phyloP scores from a whole-genome alignment of 306 rosid species.

The Vicia sativa region DNA sequence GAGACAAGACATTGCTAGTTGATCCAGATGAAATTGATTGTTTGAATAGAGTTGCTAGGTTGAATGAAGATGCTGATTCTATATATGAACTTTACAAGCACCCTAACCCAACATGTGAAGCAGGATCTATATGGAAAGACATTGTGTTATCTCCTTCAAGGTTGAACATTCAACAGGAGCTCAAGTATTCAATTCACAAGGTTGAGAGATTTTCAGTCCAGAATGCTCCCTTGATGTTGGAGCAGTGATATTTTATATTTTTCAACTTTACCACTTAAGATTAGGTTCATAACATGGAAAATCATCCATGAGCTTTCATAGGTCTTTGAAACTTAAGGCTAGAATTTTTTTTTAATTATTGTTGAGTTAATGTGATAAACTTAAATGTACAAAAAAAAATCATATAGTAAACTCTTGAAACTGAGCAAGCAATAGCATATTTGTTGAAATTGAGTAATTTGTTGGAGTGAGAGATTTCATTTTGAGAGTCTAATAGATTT shows the following conservation, averaged over 20 bases:
- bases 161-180: conserved; percentile 77
- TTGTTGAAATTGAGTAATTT: too few species aligned
- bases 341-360: conserved; percentile 13
- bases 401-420: conserved; percentile 18
- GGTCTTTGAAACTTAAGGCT: conserved; percentile 29
- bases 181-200: conserved; percentile 80
- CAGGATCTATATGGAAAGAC: conserved; percentile 92
- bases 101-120: conserved; percentile 76
- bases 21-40: conserved; percentile 92
- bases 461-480: too few species aligned
- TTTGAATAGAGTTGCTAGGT: conserved; percentile 66
- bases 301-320: conserved; percentile 32
- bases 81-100: conserved; percentile 80
- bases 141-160: conserved; percentile 90
- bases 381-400: conserved; percentile 41
- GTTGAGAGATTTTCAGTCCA: conserved; percentile 44
- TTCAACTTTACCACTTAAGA: conserved; percentile 32
- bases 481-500: too few species aligned
- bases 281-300: conserved; percentile 35
- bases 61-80: conserved; percentile 70
- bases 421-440: not conserved
- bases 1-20: conserved; percentile 84
- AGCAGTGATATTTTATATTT: conserved; percentile 14
- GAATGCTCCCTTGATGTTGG: conserved; percentile 35
- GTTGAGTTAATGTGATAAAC: conserved; percentile 37